Conservation (phyloP, 345 rosid genomes). For the Eucalyptus paniculata region DNA sequence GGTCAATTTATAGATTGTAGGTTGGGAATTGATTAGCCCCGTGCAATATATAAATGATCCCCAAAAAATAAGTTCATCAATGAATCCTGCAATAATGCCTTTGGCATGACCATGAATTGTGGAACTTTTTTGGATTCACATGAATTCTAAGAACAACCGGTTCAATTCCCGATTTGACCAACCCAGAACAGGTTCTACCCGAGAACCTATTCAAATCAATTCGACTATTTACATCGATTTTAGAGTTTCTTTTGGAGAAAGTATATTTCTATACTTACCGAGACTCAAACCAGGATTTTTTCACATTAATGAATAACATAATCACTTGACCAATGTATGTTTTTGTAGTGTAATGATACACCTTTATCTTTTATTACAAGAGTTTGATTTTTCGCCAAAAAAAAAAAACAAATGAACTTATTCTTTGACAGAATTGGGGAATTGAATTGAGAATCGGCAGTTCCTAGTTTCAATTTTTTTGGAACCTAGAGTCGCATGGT, state of each 20-base stretch:
- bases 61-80: no score
- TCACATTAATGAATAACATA: neutral
- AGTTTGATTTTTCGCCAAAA: neutral
- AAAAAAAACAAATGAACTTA: neutral
- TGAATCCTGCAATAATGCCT: no score
- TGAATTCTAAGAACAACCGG: no score
- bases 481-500: neutral
- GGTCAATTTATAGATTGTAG: neutral
- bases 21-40: neutral
- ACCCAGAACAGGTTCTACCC: no score
- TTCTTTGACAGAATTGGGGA: accelerated
- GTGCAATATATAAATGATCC: no score
- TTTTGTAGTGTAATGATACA: neutral
- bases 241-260: neutral
- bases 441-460: accelerated
- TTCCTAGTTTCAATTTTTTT: no score
- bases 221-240: neutral
- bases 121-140: no score
- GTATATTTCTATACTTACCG: neutral
- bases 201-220: no score
- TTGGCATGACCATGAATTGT: no score
- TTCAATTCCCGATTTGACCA: no score
- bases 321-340: neutral
- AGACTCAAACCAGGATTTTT: accelerated
- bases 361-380: neutral